These are phyloP conservation scores for Chenopodium album DNA, from an alignment of 148 eudicot species.

Conservation along the genomic window DNA sequence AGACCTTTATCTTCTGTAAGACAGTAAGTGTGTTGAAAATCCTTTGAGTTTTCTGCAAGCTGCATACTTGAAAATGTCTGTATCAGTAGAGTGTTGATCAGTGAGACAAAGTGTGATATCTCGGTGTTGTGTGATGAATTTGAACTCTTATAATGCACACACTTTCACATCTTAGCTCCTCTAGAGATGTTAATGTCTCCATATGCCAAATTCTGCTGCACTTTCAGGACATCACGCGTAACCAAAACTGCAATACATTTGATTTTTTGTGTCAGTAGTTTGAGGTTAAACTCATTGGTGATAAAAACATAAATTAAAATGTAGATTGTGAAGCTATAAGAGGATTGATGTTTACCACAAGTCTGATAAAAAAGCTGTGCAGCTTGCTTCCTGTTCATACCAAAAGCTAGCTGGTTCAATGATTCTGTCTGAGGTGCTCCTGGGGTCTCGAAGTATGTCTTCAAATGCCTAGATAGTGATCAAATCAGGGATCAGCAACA, in stretches of 20 bases:
- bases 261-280: not conserved
- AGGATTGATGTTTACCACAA: slow-evolving; percentile 55
- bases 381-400: slow-evolving; percentile 74
- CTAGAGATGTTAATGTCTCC: slow-evolving; percentile 80
- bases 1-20: not conserved
- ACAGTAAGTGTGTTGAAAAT: not conserved
- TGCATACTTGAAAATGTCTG: not conserved
- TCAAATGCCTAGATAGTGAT: slow-evolving; percentile 62
- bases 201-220: slow-evolving; percentile 64
- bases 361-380: slow-evolving; percentile 87
- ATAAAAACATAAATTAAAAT: not conserved
- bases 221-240: slow-evolving; percentile 55
- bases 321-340: not conserved
- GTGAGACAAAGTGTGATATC: not conserved
- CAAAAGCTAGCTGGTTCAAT: slow-evolving; percentile 68
- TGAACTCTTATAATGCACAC: not conserved
- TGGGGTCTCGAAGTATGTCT: slow-evolving; percentile 78
- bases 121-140: not conserved
- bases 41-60: not conserved
- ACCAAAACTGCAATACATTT: slow-evolving; percentile 66
- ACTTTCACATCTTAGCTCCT: slow-evolving; percentile 79
- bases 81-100: not conserved
- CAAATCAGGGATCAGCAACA: slow-evolving; percentile 10
- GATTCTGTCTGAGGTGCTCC: slow-evolving; percentile 72
- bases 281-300: not conserved